A percentile compares a stretch with the other conserved stretches of the same genome.
Evolutionary conservation across 2,329 filamentous ascomycete genomes (phyloP).

Genomic region (Purpureocillium lavendulum): DNA sequence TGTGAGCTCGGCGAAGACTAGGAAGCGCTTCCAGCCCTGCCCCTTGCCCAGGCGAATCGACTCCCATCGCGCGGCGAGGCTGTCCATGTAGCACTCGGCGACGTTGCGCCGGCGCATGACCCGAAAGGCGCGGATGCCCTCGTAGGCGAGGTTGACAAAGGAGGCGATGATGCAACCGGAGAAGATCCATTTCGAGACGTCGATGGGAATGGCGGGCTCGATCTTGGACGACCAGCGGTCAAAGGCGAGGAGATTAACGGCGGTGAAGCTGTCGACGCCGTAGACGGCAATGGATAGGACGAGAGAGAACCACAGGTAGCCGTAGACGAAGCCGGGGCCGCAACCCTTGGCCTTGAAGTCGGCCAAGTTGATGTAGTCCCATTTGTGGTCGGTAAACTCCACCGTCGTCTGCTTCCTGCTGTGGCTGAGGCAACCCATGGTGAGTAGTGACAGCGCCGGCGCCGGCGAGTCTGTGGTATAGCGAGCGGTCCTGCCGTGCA

Average conservation of each 20-base stretch:
- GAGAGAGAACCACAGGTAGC: conserved; percentile 74
- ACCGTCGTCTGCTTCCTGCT: conserved; percentile 52
- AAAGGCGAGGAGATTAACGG: conserved; percentile 82
- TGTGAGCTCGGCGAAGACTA: conserved; percentile 87
- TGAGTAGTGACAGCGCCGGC: conserved; percentile 2
- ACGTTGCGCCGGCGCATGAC: conserved; percentile 82
- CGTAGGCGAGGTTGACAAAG: conserved; percentile 70
- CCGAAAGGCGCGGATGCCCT: conserved; percentile 69
- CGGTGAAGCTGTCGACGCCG: conserved; percentile 84
- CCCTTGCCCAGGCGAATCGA: conserved; percentile 67
- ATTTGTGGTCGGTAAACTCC: conserved; percentile 78
- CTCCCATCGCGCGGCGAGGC: conserved; percentile 75
- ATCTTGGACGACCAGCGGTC: conserved; percentile 83
- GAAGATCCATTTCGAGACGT: conserved; percentile 90
- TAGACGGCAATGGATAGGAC: conserved; percentile 78
- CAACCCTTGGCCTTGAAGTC: conserved; percentile 84
- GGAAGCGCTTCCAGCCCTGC: conserved; percentile 77
- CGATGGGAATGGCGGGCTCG: conserved; percentile 66
- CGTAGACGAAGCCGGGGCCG: conserved; percentile 70
- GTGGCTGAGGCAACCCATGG: conserved; percentile 60
- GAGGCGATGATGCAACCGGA: conserved; percentile 86
- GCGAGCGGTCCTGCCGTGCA: conserved; percentile 32
- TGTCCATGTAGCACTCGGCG: conserved; percentile 86
- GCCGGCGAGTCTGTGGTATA: neutral
- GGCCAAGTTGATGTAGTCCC: conserved; percentile 72